Conservation (phyloP, 495 filamentous ascomycete genomes). For the Penicillium ucsense region DNA sequence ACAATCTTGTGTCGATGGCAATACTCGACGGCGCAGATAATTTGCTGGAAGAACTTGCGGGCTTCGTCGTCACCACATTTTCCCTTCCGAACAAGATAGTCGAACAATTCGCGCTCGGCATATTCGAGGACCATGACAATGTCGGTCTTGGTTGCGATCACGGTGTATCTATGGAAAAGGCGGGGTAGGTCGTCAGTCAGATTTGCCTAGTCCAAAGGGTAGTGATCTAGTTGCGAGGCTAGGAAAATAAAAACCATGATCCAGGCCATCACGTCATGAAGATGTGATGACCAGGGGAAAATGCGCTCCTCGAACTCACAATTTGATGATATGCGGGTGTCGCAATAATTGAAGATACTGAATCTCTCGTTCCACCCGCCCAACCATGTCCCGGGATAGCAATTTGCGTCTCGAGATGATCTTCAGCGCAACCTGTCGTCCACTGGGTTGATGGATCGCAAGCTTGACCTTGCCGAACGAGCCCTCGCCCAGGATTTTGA, state of each 20-base stretch:
- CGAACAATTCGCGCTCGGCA: conserved; percentile 91
- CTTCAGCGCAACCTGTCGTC: conserved; percentile 91
- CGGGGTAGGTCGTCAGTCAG: conserved; percentile 4
- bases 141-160: conserved; percentile 84
- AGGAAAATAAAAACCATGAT: no score
- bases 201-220: background rate
- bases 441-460: conserved; percentile 79
- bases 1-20: conserved; percentile 99
- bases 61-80: conserved; percentile 83
- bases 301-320: conserved; percentile 47
- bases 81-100: conserved; percentile 88
- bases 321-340: conserved; percentile 97
- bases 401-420: conserved; percentile 94
- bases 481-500: conserved; percentile 88
- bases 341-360: conserved; percentile 92
- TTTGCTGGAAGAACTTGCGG: conserved; percentile 96
- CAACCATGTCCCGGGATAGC: conserved; percentile 92
- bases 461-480: conserved; percentile 98
- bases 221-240: no score
- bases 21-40: conserved; percentile 98
- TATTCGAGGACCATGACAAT: conserved; percentile 99
- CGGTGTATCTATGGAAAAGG: conserved; percentile 61
- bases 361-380: conserved; percentile 93
- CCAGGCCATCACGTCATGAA: no score
- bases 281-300: no score